Evolutionary conservation across 768 basidiomycete species (phyloP).

Genomic region (Macrolepiota dolichaula): DNA sequence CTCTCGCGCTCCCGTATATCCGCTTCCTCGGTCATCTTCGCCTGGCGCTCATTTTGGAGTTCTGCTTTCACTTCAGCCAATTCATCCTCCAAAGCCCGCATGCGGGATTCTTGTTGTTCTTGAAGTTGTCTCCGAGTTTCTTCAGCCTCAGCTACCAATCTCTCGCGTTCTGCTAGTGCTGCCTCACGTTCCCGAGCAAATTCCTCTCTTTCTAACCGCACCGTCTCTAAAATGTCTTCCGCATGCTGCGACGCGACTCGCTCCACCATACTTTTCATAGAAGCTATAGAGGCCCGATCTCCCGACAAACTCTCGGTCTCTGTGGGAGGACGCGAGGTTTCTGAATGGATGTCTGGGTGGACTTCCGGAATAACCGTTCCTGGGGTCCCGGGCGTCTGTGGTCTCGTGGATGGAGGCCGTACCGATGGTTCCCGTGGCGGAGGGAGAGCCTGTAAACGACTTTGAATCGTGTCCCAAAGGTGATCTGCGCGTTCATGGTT

Average conservation of each 20-base stretch:
- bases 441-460: slow-evolving; percentile 33
- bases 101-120: slow-evolving; percentile 52
- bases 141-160: slow-evolving; percentile 43
- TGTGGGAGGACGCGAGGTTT: neutral
- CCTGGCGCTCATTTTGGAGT: slow-evolving; percentile 59
- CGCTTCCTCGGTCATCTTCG: slow-evolving; percentile 54
- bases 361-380: slow-evolving; percentile 13
- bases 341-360: slow-evolving; percentile 5
- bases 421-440: slow-evolving; percentile 17
- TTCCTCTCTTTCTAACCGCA: slow-evolving; percentile 59
- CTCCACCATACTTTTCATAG: slow-evolving; percentile 38
- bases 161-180: slow-evolving; percentile 51
- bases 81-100: slow-evolving; percentile 61
- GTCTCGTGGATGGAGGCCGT: slow-evolving; percentile 6
- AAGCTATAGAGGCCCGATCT: slow-evolving; percentile 34
- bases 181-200: slow-evolving; percentile 51
- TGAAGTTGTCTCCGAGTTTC: slow-evolving; percentile 43
- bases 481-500: slow-evolving; percentile 45
- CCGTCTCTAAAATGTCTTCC: slow-evolving; percentile 54
- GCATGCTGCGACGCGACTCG: slow-evolving; percentile 58
- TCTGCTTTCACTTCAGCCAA: slow-evolving; percentile 53
- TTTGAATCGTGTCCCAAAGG: slow-evolving; percentile 39
- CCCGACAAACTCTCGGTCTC: slow-evolving; percentile 25
- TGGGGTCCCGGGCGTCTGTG: slow-evolving; percentile 6
- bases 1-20: slow-evolving; percentile 61